These are phyloP conservation scores for Leishmania martiniquensis DNA, from an alignment of 208 protist species.

Conservation along the genomic window DNA sequence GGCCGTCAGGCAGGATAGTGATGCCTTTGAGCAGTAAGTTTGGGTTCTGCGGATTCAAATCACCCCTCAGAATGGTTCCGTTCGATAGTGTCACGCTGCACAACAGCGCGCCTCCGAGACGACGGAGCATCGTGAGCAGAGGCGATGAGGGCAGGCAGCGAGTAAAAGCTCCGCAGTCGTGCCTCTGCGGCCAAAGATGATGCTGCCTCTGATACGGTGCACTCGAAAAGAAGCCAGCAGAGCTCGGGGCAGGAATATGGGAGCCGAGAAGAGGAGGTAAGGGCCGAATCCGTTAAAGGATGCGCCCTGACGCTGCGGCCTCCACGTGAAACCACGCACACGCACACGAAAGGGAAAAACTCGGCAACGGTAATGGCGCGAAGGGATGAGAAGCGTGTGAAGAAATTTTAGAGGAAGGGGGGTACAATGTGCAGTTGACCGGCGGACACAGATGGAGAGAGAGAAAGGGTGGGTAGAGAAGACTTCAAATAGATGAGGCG, in stretches of 20 bases:
- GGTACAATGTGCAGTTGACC: neutral
- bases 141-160: neutral
- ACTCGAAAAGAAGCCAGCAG: neutral
- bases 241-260: neutral
- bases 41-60: constrained; percentile 53
- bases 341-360: too few relatives aligned
- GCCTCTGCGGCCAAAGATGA: neutral
- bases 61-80: constrained; percentile 73
- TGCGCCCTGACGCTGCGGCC: too few relatives aligned
- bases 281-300: neutral
- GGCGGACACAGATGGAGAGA: neutral
- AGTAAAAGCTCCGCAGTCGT: too few relatives aligned
- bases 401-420: neutral
- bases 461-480: neutral
- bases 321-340: too few relatives aligned
- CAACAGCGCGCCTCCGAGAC: constrained; percentile 21
- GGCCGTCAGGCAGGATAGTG: constrained; percentile 76
- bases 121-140: constrained; percentile 30
- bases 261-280: neutral
- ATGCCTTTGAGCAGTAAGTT: constrained; percentile 64
- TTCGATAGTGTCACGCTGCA: constrained; percentile 61
- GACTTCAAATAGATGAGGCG: neutral
- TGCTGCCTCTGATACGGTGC: neutral
- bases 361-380: too few relatives aligned
- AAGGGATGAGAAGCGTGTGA: neutral